These are phyloP conservation scores for Rhododendron griersonianum DNA, from an alignment of 148 eudicot genomes.

Conservation along the genomic window DNA sequence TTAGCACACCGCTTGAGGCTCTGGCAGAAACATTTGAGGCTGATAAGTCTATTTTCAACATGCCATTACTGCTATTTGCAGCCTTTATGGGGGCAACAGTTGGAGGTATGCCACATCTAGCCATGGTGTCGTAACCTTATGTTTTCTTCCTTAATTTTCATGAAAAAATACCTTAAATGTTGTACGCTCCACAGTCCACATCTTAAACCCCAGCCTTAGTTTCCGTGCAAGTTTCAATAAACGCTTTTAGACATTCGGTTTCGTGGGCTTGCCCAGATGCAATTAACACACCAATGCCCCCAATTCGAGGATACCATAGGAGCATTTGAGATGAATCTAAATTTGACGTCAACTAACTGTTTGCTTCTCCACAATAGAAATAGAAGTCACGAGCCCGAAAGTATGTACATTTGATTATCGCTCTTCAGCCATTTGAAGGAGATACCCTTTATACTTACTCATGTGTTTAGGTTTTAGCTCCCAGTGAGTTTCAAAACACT, in stretches of 20 bases:
- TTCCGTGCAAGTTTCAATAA: not conserved
- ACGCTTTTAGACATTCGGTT: not conserved
- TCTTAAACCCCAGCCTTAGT: not conserved
- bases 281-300: not conserved
- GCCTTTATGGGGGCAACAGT: slow-evolving; percentile 91
- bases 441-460: not conserved
- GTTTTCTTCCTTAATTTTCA: not conserved
- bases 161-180: not conserved
- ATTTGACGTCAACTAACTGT: not conserved
- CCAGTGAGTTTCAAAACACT: not conserved
- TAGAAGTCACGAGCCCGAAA: not conserved
- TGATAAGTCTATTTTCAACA: slow-evolving; percentile 50
- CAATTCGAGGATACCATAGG: not conserved
- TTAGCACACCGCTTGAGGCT: slow-evolving; percentile 64
- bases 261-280: not conserved
- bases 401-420: not conserved
- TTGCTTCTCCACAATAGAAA: not conserved
- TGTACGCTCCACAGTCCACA: not conserved
- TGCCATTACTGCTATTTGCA: slow-evolving; percentile 76
- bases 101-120: slow-evolving; percentile 56
- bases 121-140: not conserved
- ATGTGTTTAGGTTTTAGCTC: not conserved
- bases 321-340: not conserved
- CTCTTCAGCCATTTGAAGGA: not conserved
- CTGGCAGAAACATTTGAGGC: slow-evolving; percentile 82